Conservation (phyloP, 2,329 filamentous ascomycete genomes). For the Beauveria caledonica region DNA sequence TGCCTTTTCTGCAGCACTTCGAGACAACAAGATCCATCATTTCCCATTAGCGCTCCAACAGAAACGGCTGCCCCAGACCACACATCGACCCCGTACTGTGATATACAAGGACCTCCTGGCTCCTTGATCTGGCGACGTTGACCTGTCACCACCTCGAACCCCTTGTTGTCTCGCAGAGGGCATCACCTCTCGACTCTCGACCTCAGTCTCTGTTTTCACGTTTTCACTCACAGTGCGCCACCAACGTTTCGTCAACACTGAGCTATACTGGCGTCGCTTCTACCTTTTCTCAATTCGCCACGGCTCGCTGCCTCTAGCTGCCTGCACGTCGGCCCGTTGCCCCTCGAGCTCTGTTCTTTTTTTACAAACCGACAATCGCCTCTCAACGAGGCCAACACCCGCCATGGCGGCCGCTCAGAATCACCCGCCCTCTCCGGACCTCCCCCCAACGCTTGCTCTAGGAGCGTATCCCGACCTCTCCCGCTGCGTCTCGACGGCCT, state of each 20-base stretch:
- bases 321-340: background rate
- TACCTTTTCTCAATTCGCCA: background rate
- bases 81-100: background rate
- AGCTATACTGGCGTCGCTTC: background rate
- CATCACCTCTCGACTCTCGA: background rate
- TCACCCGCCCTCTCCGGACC: slow-evolving; percentile 56
- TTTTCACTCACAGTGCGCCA: background rate
- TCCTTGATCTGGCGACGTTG: slow-evolving; percentile 2
- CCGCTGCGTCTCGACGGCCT: slow-evolving; percentile 56
- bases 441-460: slow-evolving; percentile 54
- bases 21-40: background rate
- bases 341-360: background rate
- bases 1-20: too few relatives aligned
- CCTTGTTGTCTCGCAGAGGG: background rate
- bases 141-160: background rate
- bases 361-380: background rate
- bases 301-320: background rate
- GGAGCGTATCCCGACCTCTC: slow-evolving; percentile 50
- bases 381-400: background rate
- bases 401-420: slow-evolving; percentile 24
- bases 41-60: background rate
- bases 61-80: too few relatives aligned
- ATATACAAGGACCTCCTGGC: slow-evolving; percentile 6
- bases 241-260: background rate
- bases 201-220: background rate